Evolutionary conservation across 768 basidiomycete genomes (phyloP).

Genomic region (Mycena latifolia): DNA sequence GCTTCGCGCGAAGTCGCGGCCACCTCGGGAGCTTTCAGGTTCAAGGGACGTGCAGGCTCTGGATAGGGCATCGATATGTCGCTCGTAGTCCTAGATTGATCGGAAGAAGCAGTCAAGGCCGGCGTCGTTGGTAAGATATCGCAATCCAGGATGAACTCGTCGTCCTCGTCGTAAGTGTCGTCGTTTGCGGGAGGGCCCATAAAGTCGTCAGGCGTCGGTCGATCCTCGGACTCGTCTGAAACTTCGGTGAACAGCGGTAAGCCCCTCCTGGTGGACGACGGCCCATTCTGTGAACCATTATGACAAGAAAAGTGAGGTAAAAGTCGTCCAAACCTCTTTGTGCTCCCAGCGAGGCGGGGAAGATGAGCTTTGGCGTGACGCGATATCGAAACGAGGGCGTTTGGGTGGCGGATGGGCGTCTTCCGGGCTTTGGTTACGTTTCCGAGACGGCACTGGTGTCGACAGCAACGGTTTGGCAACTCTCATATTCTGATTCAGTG

Average conservation of each 20-base stretch:
- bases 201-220: slow-evolving; percentile 2
- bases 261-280: background rate
- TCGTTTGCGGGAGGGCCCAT: slow-evolving; percentile 14
- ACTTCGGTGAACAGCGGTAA: slow-evolving; percentile 4
- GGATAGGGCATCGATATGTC: slow-evolving; percentile 19
- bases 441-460: slow-evolving; percentile 27
- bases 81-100: slow-evolving; percentile 21
- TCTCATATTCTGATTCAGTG: background rate
- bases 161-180: slow-evolving; percentile 14
- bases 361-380: slow-evolving; percentile 2
- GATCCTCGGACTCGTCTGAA: slow-evolving; percentile 20
- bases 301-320: background rate
- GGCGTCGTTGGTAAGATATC: slow-evolving; percentile 39
- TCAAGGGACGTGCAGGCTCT: background rate
- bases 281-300: background rate
- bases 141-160: slow-evolving; percentile 49
- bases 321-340: slow-evolving; percentile 5
- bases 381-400: slow-evolving; percentile 17
- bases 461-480: slow-evolving; percentile 6
- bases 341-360: slow-evolving; percentile 10
- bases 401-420: slow-evolving; percentile 16
- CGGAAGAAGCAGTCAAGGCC: slow-evolving; percentile 30
- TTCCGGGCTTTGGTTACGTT: slow-evolving; percentile 18
- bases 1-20: background rate
- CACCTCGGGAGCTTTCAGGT: background rate